Evolutionary conservation across 2,329 filamentous ascomycete genomes (phyloP).

Genomic region (Kalaharituber pfeilii): DNA sequence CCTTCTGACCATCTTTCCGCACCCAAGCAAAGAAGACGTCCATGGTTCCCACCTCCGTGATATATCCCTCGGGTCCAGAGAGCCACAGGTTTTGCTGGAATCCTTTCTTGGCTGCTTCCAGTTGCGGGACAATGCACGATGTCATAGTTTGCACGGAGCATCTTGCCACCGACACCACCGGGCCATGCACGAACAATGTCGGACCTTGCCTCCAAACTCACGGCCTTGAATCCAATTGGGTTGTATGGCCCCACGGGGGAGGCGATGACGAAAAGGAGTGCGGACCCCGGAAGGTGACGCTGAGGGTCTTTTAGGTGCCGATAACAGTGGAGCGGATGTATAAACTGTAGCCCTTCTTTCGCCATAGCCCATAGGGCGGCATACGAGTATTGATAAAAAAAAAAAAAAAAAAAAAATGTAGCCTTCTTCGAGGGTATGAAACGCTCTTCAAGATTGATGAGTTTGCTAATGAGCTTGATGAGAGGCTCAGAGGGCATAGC

Average conservation of each 20-base stretch:
- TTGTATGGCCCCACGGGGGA: conserved; percentile 96
- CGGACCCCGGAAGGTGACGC: conserved; percentile 79
- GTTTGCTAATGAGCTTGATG: conserved; percentile 63
- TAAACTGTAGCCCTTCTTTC: conserved; percentile 82
- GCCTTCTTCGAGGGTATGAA: conserved; percentile 77
- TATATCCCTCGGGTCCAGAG: conserved; percentile 85
- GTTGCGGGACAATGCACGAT: conserved; percentile 94
- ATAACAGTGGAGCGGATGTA: conserved; percentile 96
- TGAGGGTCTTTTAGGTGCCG: conserved; percentile 84
- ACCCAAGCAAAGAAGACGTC: conserved; percentile 83
- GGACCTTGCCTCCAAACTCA: conserved; percentile 87
- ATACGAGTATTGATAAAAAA: too few species aligned
- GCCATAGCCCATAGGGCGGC: too few species aligned
- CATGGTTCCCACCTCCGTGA: conserved; percentile 98
- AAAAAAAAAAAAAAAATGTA: too few species aligned
- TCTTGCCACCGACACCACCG: conserved; percentile 93
- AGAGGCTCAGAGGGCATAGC: conserved; percentile 59
- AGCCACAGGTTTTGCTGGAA: conserved; percentile 99
- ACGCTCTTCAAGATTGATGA: conserved; percentile 63
- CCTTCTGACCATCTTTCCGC: conserved; percentile 74
- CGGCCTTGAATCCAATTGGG: conserved; percentile 93
- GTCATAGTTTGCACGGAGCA: conserved; percentile 98
- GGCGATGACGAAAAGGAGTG: conserved; percentile 85
- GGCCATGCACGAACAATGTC: conserved; percentile 97
- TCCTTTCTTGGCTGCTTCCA: conserved; percentile 73